A percentile compares a stretch with the other conserved stretches of the same genome.
These are phyloP conservation scores for Spencermartinsiella europaea DNA, from an alignment of 805 yeast species.

Conservation along the genomic window DNA sequence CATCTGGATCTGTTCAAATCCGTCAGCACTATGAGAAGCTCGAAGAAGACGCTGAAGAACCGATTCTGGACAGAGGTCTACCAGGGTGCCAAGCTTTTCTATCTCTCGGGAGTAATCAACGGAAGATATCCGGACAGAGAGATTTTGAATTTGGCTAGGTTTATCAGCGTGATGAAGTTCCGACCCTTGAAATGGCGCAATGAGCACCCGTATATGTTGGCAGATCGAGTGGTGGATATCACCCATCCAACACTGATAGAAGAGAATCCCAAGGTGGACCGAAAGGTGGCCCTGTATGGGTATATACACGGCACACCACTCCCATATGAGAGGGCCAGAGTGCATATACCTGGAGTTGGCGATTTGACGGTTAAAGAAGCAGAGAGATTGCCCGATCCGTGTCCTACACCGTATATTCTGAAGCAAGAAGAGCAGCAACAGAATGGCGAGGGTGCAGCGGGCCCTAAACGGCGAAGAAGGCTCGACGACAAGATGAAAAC, in stretches of 20 bases:
- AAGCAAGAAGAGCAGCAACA: constrained; percentile 71
- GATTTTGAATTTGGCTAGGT: constrained; percentile 82
- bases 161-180: constrained; percentile 95
- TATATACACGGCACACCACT: constrained; percentile 92
- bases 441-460: constrained; percentile 44
- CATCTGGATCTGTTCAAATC: constrained; percentile 92
- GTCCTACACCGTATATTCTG: constrained; percentile 93
- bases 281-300: constrained; percentile 90
- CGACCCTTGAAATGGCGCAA: constrained; percentile 99
- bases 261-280: constrained; percentile 73
- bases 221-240: constrained; percentile 87
- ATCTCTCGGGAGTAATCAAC: constrained; percentile 89
- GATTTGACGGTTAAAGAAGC: constrained; percentile 71
- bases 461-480: constrained; percentile 66
- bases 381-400: constrained; percentile 95
- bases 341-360: constrained; percentile 95
- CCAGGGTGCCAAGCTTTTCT: constrained; percentile 94
- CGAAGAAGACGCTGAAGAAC: constrained; percentile 86
- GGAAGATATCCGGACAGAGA: constrained; percentile 98
- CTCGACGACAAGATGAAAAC: constrained; percentile 91
- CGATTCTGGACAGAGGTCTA: constrained; percentile 99
- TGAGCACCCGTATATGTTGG: constrained; percentile 91
- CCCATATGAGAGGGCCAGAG: constrained; percentile 58
- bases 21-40: constrained; percentile 80
- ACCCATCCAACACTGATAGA: constrained; percentile 87